A percentile compares a stretch with the other conserved stretches of the same genome.
Evolutionary conservation across 2,329 filamentous ascomycete species (phyloP).

Genomic region (Trichoderma harzianum): DNA sequence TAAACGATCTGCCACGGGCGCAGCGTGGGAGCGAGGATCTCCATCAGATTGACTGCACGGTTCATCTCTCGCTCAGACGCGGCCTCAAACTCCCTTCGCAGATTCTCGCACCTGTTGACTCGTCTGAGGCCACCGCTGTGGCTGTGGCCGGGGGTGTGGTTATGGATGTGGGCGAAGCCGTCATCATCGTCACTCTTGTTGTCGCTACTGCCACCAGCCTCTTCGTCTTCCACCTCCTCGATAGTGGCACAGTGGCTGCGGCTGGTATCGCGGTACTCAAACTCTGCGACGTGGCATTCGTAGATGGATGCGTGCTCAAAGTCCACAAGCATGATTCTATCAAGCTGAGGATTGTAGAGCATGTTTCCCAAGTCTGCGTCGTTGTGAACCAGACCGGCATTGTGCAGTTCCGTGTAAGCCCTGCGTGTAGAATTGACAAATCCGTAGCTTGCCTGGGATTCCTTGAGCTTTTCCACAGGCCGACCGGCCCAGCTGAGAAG

Average conservation of each 20-base stretch:
- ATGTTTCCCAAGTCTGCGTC: slow-evolving; percentile 34
- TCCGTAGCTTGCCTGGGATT: not conserved
- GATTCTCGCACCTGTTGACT: not conserved
- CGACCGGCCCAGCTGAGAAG: slow-evolving; percentile 32
- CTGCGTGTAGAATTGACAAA: slow-evolving; percentile 9
- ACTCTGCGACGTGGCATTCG: not conserved
- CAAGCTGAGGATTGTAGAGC: slow-evolving; percentile 26
- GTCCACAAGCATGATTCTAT: slow-evolving; percentile 32
- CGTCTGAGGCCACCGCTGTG: not conserved
- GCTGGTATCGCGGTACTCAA: not conserved
- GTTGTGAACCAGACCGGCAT: slow-evolving; percentile 26
- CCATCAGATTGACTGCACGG: not conserved
- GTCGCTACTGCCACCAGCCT: not conserved
- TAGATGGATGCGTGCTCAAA: slow-evolving; percentile 30
- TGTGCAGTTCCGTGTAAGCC: slow-evolving; percentile 18
- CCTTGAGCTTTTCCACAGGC: slow-evolving; percentile 2
- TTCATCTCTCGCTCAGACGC: not conserved
- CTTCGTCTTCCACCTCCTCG: not conserved
- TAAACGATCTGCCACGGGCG: not conserved
- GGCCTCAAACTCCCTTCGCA: not conserved
- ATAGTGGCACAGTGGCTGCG: not conserved
- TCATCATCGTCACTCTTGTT: not conserved
- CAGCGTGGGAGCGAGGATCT: not conserved
- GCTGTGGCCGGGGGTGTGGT: not conserved
- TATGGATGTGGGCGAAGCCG: not conserved